Percentiles rank a stretch among this genome's conserved stretches.
Conservation (phyloP, 2,329 filamentous ascomycete species). For the Penicillium concentricum region DNA sequence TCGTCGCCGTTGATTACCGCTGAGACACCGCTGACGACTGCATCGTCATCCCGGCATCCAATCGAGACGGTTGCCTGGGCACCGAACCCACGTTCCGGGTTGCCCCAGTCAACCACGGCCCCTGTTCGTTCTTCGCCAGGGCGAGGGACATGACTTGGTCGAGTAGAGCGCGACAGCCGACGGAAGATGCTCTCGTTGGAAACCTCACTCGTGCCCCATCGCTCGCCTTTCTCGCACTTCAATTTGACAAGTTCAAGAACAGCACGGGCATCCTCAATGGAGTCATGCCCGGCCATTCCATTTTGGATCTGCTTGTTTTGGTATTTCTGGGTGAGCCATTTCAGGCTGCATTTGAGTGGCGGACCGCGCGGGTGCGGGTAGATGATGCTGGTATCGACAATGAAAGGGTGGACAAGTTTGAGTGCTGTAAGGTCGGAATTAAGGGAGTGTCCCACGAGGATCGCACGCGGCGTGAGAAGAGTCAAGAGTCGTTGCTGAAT, state of each 20-base stretch:
- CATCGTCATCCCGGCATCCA: slow-evolving; percentile 57
- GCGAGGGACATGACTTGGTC: slow-evolving; percentile 38
- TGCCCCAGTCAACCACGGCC: slow-evolving; percentile 84
- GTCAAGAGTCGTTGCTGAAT: slow-evolving; percentile 75
- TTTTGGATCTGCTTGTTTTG: slow-evolving; percentile 86
- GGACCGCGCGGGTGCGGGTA: slow-evolving; percentile 89
- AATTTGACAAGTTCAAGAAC: slow-evolving; percentile 91
- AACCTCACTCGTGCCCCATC: slow-evolving; percentile 77
- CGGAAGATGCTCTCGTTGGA: slow-evolving; percentile 87
- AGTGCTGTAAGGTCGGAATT: slow-evolving; percentile 69
- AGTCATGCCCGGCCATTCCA: slow-evolving; percentile 77
- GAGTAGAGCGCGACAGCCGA: slow-evolving; percentile 63
- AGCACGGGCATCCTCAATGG: slow-evolving; percentile 85
- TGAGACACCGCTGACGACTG: slow-evolving; percentile 58
- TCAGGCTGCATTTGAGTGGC: slow-evolving; percentile 85
- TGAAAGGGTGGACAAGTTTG: slow-evolving; percentile 83
- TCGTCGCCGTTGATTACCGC: slow-evolving; percentile 51
- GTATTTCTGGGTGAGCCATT: slow-evolving; percentile 84
- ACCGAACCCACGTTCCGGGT: slow-evolving; percentile 64
- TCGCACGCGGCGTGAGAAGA: slow-evolving; percentile 56
- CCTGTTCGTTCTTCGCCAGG: slow-evolving; percentile 39
- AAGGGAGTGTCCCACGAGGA: slow-evolving; percentile 50
- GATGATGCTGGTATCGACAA: slow-evolving; percentile 86
- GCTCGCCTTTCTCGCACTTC: slow-evolving; percentile 89
- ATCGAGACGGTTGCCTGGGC: slow-evolving; percentile 56